Percentiles rank a stretch among this genome's conserved stretches.
Conservation (phyloP, 441 rosid species). For the Gossypium schwendimanii region DNA sequence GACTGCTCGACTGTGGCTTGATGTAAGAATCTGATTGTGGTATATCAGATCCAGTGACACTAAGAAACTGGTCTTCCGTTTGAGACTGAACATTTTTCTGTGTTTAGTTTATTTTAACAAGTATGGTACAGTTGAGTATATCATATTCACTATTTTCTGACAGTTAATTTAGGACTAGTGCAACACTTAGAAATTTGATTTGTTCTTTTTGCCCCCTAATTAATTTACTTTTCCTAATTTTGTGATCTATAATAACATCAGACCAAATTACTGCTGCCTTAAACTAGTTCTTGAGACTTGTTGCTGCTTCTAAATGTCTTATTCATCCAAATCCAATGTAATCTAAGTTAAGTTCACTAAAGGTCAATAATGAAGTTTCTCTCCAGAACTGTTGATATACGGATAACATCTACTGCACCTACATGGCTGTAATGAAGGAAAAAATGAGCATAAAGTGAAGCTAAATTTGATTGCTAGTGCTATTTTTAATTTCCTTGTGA, state of each 20-base stretch:
- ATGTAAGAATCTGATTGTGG: not conserved
- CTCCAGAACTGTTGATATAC: not conserved
- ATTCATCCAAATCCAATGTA: not conserved
- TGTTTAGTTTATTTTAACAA: not conserved
- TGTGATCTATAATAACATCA: not conserved
- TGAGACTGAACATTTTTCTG: not conserved
- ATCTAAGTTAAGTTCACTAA: not conserved
- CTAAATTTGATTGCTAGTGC: not conserved
- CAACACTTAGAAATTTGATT: not conserved
- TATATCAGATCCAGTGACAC: not conserved
- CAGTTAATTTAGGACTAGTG: not conserved
- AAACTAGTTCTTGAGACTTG: conserved; percentile 5
- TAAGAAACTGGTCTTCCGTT: not conserved
- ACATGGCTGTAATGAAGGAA: not conserved
- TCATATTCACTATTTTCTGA: not conserved
- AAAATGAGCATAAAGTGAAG: not conserved
- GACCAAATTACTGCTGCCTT: not conserved
- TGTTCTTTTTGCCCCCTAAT: not conserved
- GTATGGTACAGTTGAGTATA: not conserved
- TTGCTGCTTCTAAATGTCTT: not conserved
- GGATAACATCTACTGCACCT: not conserved
- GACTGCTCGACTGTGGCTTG: not conserved
- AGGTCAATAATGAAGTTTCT: conserved; percentile 3
- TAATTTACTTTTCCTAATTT: not conserved
- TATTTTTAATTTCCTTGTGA: conserved; percentile 2